Evolutionary conservation across 2,329 filamentous ascomycete genomes (phyloP), one percentile per base, ranked within the genome.

Genomic region (Neobulgaria alba): DNA sequence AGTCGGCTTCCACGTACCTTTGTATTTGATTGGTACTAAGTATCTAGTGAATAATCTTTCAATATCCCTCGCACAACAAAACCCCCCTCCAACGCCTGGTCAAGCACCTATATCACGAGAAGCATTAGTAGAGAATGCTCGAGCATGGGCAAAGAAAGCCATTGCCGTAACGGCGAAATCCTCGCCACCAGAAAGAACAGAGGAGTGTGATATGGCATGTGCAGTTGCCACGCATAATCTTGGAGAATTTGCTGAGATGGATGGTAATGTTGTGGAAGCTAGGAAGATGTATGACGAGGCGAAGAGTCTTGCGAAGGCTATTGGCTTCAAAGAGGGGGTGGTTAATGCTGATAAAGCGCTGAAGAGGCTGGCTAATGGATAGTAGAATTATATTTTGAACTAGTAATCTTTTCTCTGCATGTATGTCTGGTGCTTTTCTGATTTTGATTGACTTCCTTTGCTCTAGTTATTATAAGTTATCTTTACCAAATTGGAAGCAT

Each of bases 141-240:
- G 74, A 26, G 74, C 77, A 50, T 95, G 89, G 89, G 85, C 86
- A 4, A 66, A 74, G 38, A 90, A 90, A 57, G 84, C 88, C 2
- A 65, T 89, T 23, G 68, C 71, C 16, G 74, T 87, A 42, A 77
- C 81, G 1, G 68, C 69, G 5, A 72, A 75, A 19, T 80, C 93
- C 31, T 63, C 71, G 41, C 75, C 79, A 3, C 75, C 83, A 0
- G 67, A 77, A 3, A 71, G 85, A 30, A 85, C 78, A 2, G 71
- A 80, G 36, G 86, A 94, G 57, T 95, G 90, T 57, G 87, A 94
- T 59, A 63, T 82, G 41, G 85, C 82, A 1, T 95, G 89, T 56
- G 83, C 82, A 2, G 83, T 82, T 4, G 84, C 89, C 5, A 78
- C 85, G n/a, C 84, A 86, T 61, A 94, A 93, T 58, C 73, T 95